These are phyloP conservation scores for Senecio squalidus DNA, from an alignment of 140 eudicot genomes.

Conservation along the genomic window DNA sequence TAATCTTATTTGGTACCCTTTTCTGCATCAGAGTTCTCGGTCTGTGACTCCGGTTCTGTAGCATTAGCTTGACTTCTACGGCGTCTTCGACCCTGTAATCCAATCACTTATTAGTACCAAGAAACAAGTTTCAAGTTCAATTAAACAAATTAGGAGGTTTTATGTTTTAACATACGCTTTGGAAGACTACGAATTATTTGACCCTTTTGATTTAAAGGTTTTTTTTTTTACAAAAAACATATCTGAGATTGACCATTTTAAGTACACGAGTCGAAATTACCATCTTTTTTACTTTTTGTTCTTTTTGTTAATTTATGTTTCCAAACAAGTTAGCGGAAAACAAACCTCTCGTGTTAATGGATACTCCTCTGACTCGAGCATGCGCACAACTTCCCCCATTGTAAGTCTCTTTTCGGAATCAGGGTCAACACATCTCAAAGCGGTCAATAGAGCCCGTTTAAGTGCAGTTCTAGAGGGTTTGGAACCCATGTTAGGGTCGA, in stretches of 20 bases:
- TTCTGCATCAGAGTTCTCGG: conserved; percentile 38
- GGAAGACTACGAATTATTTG: too few relatives aligned
- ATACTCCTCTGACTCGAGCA: conserved; percentile 93
- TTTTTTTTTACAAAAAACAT: too few relatives aligned
- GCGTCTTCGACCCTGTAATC: conserved; percentile 57
- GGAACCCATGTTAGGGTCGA: conserved; percentile 68
- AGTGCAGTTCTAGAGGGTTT: conserved; percentile 78
- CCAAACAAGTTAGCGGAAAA: not conserved
- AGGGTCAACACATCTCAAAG: conserved; percentile 85
- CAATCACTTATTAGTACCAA: conserved; percentile 11
- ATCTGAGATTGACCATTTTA: not conserved
- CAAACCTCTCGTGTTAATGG: conserved; percentile 83
- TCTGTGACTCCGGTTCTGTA: conserved; percentile 45
- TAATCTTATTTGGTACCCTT: conserved; percentile 27
- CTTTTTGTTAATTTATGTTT: not conserved
- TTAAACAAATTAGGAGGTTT: too few relatives aligned
- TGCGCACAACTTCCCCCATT: conserved; percentile 83
- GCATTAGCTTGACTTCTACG: conserved; percentile 45
- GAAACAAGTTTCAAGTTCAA: too few relatives aligned
- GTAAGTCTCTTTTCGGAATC: conserved; percentile 81
- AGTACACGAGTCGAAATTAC: not conserved
- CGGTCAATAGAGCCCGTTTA: conserved; percentile 75
- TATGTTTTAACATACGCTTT: too few relatives aligned
- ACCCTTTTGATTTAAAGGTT: too few relatives aligned
- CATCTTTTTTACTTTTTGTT: not conserved